These are phyloP conservation scores for Cucurbitaria berberidis DNA, from an alignment of 2,329 filamentous ascomycete species.

Conservation along the genomic window DNA sequence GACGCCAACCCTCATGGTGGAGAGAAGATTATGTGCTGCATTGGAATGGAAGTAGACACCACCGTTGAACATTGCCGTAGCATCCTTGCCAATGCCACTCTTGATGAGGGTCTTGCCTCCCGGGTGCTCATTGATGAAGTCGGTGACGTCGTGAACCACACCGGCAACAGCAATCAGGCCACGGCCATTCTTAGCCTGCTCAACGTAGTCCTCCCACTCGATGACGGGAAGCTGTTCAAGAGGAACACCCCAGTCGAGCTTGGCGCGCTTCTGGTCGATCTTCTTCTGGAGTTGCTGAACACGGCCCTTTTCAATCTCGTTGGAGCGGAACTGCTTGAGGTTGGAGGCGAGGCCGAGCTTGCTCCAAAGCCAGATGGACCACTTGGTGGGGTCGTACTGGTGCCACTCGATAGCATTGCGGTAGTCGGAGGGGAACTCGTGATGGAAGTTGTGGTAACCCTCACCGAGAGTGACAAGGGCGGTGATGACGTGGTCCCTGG, in stretches of 20 bases:
- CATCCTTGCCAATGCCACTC: slow-evolving; percentile 52
- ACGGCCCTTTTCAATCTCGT: slow-evolving; percentile 54
- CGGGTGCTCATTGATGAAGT: slow-evolving; percentile 53
- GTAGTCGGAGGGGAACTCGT: slow-evolving; percentile 55
- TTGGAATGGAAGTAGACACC: slow-evolving; percentile 53
- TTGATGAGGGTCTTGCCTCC: slow-evolving; percentile 52
- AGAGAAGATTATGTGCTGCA: slow-evolving; percentile 52
- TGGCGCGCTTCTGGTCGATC: slow-evolving; percentile 53
- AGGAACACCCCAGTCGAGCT: slow-evolving; percentile 53
- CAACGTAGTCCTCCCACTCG: slow-evolving; percentile 54
- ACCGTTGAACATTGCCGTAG: slow-evolving; percentile 54
- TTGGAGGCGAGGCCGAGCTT: slow-evolving; percentile 52
- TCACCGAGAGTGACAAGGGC: slow-evolving; percentile 53
- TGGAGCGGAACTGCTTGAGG: slow-evolving; percentile 54
- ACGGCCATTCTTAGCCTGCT: slow-evolving; percentile 52
- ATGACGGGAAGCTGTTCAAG: slow-evolving; percentile 53
- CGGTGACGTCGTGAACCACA: slow-evolving; percentile 52
- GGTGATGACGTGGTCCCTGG: slow-evolving; percentile 52
- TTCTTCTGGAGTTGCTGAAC: slow-evolving; percentile 54
- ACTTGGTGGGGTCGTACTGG: slow-evolving; percentile 54
- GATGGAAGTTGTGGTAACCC: slow-evolving; percentile 55
- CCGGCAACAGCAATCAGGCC: slow-evolving; percentile 51
- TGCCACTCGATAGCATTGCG: slow-evolving; percentile 52
- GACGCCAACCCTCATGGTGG: slow-evolving; percentile 52
- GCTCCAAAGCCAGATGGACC: slow-evolving; percentile 53